Conservation (phyloP, 2,329 filamentous ascomycete genomes). For the Exophiala lecanii-corni region DNA sequence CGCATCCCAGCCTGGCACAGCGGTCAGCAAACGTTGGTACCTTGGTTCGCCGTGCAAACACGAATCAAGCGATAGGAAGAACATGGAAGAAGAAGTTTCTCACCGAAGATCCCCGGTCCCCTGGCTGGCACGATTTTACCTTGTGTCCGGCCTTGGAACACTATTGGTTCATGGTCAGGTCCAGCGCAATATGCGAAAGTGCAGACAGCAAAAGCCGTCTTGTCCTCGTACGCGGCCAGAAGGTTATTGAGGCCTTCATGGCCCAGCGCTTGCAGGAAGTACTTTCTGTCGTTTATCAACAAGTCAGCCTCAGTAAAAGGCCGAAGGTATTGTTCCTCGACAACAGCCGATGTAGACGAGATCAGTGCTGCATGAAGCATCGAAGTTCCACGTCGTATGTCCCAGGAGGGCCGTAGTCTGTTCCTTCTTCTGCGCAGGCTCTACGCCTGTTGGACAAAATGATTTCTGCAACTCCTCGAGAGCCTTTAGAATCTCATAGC, state of each 20-base stretch:
- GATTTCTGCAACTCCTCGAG: not conserved
- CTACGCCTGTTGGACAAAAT: not conserved
- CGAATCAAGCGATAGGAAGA: no score
- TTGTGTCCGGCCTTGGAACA: constrained; percentile 89
- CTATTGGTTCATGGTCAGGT: constrained; percentile 73
- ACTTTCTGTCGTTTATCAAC: constrained; percentile 62
- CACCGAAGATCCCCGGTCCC: constrained; percentile 78
- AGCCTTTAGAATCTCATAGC: not conserved
- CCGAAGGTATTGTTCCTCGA: not conserved
- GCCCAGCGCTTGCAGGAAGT: constrained; percentile 81
- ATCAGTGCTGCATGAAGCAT: no score
- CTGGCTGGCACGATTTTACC: constrained; percentile 80
- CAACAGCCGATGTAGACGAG: no score
- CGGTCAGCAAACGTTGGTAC: not conserved
- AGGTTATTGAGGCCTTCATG: constrained; percentile 85
- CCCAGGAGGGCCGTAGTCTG: no score
- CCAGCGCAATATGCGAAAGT: constrained; percentile 91
- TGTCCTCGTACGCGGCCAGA: constrained; percentile 81
- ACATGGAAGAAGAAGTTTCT: constrained; percentile 30
- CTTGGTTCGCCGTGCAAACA: no score
- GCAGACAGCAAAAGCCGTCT: constrained; percentile 87
- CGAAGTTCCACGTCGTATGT: no score
- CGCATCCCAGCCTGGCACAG: constrained; percentile 78
- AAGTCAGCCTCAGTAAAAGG: not conserved
- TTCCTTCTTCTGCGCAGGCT: not conserved